Percentiles rank a stretch among this genome's conserved stretches.
Evolutionary conservation across 345 rosid species (phyloP).

Genomic region (Boechera stricta): DNA sequence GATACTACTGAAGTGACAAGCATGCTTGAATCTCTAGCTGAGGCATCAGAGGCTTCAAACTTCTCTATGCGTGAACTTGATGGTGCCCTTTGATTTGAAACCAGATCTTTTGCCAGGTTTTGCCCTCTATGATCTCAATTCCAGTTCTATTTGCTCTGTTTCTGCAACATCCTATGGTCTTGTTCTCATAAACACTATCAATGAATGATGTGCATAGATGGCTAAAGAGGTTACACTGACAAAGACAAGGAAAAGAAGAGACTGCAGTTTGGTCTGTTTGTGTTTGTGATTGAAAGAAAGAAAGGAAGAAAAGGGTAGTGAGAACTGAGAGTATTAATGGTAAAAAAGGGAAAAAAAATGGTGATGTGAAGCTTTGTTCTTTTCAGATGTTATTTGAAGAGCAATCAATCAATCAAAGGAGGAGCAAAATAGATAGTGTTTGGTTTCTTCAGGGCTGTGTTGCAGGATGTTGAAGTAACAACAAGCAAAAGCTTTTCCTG

Average conservation of each 20-base stretch:
- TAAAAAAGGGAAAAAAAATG: background rate
- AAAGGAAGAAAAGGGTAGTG: constrained; percentile 31
- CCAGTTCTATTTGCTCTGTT: background rate
- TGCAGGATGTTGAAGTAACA: constrained; percentile 37
- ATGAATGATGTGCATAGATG: constrained; percentile 37
- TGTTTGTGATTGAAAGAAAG: constrained; percentile 35
- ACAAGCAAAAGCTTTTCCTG: constrained; percentile 32
- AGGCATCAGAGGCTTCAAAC: constrained; percentile 43
- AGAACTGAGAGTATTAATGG: constrained; percentile 17
- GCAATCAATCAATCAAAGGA: constrained; percentile 36
- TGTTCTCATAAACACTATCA: constrained; percentile 25
- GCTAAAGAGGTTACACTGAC: constrained; percentile 28
- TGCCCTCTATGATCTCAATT: constrained; percentile 19
- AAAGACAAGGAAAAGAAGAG: constrained; percentile 31
- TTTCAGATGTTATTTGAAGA: constrained; percentile 10
- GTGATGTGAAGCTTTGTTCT: constrained; percentile 33
- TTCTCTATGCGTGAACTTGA: constrained; percentile 46
- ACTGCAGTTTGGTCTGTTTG: constrained; percentile 32
- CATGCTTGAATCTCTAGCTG: constrained; percentile 52
- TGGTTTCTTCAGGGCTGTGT: constrained; percentile 34
- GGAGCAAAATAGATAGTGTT: constrained; percentile 12
- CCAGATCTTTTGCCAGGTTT: constrained; percentile 38
- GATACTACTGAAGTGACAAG: constrained; percentile 48
- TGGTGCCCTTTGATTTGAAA: constrained; percentile 34
- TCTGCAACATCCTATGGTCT: constrained; percentile 3